Percentiles rank a stretch among this genome's conserved stretches.
phyloP scores from a whole-genome alignment of 2,329 filamentous ascomycete species.

The Hymenoscyphus albidus region DNA sequence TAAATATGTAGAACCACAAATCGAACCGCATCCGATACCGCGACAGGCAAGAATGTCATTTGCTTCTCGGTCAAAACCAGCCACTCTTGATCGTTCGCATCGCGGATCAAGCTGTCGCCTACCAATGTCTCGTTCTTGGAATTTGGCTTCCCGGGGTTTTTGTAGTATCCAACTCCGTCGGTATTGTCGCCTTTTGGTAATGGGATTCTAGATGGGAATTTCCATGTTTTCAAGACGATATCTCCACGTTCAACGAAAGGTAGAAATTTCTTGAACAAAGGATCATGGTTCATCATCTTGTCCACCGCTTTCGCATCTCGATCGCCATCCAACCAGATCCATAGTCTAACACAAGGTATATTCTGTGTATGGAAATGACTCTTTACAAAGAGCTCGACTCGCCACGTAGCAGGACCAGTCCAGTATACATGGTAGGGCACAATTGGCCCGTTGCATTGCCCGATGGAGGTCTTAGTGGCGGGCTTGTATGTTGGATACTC shows the following conservation, averaged over 20 bases:
- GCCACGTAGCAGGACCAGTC: conserved; percentile 54
- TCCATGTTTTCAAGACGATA: conserved; percentile 49
- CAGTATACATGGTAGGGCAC: conserved; percentile 54
- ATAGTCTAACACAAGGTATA: conserved; percentile 49
- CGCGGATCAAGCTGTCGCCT: conserved; percentile 49
- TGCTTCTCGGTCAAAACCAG: conserved; percentile 50
- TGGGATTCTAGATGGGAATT: conserved; percentile 49
- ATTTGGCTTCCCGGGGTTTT: conserved; percentile 41
- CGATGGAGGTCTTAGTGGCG: conserved; percentile 41
- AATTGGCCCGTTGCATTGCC: conserved; percentile 52
- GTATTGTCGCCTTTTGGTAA: conserved; percentile 46
- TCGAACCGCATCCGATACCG: conserved; percentile 52
- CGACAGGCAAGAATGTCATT: conserved; percentile 55
- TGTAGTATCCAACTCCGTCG: conserved; percentile 48
- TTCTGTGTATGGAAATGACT: conserved; percentile 55
- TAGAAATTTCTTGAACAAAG: conserved; percentile 49
- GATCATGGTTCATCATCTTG: conserved; percentile 48
- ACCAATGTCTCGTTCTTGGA: conserved; percentile 37
- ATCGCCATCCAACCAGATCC: conserved; percentile 52
- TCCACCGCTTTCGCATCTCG: conserved; percentile 46
- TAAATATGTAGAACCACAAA: conserved; percentile 53
- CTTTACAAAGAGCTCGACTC: conserved; percentile 54
- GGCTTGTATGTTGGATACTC: conserved; percentile 35
- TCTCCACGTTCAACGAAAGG: conserved; percentile 51
- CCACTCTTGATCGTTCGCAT: conserved; percentile 48